Evolutionary conservation across 176 grass and related monocot genomes (phyloP), one percentile per base, ranked within the genome.

Genomic region (Pontederia crassipes): DNA sequence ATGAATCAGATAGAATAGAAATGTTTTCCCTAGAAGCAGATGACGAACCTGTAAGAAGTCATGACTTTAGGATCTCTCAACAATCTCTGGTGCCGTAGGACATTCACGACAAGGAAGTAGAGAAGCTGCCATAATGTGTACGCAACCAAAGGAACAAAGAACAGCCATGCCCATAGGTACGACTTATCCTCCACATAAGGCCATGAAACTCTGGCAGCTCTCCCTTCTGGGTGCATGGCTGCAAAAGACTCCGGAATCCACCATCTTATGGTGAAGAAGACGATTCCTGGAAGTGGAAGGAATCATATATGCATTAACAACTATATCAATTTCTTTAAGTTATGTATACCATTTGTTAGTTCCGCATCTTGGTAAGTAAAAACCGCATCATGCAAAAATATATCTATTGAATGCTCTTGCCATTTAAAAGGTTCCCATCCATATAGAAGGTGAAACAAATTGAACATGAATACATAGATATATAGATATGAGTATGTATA

Each of bases 251-350:
- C 80, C 52, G 93, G 93, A 49, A 91, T 87, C 93, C 93, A 97
- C 93, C 93, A 97, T 12, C 87, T 69, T 60, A 97, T 88, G 35
- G 93, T 97, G 76, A 97, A 97, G 57, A 97, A 84, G 69, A 97
- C 87, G 52, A 97, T 97, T 68, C 93, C 93, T 97, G 79, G 1
- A 52, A 73, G 46, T 63, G 51, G 13, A 40, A 40, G 51, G 13
- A 40, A 40, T 40, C 32, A 40, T 40, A 40, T 40, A 40, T 40
- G 32, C 32, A 40, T 40, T 40, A 40, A 2, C 32, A 40, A 40
- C 32, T 2, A 40, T 40, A 7, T 40, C 6, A 3, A 4, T 40
- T 40, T 40, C 32, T 40, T 3, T 40, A 40, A 40, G 0, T 7
- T 40, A 40, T 40, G 20, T 1, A 24, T 24, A 24, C 32, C 32